Evolutionary conservation across 176 grass and related monocot species (phyloP), one percentile per base, ranked within the genome.

Genomic region (Tillandsia leiboldiana): DNA sequence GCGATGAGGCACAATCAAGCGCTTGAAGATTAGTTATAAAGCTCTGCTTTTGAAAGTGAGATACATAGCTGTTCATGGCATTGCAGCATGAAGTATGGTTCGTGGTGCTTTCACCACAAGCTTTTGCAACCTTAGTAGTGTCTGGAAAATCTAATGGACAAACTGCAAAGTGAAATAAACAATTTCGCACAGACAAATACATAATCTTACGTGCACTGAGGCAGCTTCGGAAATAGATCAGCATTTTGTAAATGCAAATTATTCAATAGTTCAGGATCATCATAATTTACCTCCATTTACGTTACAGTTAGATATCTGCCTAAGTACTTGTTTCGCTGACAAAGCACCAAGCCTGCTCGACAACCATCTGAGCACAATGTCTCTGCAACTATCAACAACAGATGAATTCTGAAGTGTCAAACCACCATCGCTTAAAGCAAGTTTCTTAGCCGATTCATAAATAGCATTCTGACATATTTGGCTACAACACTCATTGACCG

Each of bases 11-110:
- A 77, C 94, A 99, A 79, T 87, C 87, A 67, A 99, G 80, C 59
- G 94, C 89, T 85, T 99, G 94, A 67, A 99, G 74, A 79, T 99
- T 99, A 22, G 89, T 93, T 69, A 99, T 99, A 89, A 99, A 99
- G 70, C 94, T 99, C 88, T 99, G 94, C 77, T 93, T 99, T 80
- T 92, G 89, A 71, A 99, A 79, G 75, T 92, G 89, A 76, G 94
- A 84, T 73, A 99, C 87, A 51, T 90, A 99, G 77, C 72, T 92
- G 63, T 61, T 70, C 89, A 99, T 79, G 26, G 82, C 62, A 68
- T 85, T 83, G 81, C 89, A 99, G 76, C 94, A 97, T 67, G 83
- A 71, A 67, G 84, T 83, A 48, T 51, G 48, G 72, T 92, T 97
- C 69, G 77, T 73, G 17, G 92, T 87, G 51, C 64, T 78, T 54